Base-by-base conservation (phyloP, 441 rosid genomes). In the Rhodomyrtus psidioides region DNA sequence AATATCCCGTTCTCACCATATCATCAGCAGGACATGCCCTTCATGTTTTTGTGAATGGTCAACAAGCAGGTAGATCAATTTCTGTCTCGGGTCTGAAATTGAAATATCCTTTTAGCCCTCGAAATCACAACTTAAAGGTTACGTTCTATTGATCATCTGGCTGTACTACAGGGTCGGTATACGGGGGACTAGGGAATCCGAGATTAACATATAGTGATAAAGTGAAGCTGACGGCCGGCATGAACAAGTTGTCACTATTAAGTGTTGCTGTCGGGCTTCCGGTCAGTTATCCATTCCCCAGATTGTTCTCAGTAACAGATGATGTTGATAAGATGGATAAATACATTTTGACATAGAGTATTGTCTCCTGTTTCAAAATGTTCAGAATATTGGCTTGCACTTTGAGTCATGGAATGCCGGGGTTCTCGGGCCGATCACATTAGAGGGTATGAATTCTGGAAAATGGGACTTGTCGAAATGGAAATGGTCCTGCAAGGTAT, bases 191-290 rank as follows among this genome's bases (percentile, higher is more conserved):
- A 58, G 84, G n/a, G 1, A 88, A 84, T 83, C 90, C 96, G 2
- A 90, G 89, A 88, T 6, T 93, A 84, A 90, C 92, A 19, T 92
- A 91, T 89, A 91, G 85, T 81, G 85, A 89, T 51, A 88, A 90
- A 86, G 92, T 93, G 75, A 93, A 91, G 87, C 89, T 93, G 81
- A 88, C 82, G 21, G 92, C 87, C 28, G 96, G 96, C 54, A 85
- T 90, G 53, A 94, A 94, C 90, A 93, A 93, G 92, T 86, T 94
- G 55, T 90, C 95, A 56, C 75, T 93, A 42, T 65, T 94, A 88
- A 94, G 95, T 81, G 88, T 88, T 51, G 85, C 88, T 19, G 95
- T 92, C 9, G 97, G 97, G 59, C 94, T 94, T 24, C 93, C 93
- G 90, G 97, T 94, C 82, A 89, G 94, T 90, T 39, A 23, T 65